Evolutionary conservation across 164 flowering plant species (phyloP), one percentile per base, ranked within the genome.

Genomic region (Dillenia turbinata): DNA sequence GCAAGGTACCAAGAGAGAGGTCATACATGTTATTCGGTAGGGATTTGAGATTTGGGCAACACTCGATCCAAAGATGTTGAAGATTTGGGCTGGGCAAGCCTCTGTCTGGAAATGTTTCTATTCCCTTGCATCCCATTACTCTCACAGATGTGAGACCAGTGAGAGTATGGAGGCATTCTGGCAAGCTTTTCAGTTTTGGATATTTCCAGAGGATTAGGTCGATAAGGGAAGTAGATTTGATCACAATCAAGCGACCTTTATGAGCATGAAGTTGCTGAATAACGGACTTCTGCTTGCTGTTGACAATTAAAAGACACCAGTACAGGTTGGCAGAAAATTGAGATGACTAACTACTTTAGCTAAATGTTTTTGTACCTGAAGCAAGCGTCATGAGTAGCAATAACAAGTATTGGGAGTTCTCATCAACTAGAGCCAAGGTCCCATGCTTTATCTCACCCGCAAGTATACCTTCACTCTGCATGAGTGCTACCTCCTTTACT

Each of bases 401-500:
- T 88, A 43, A 94, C 97, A 71, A 91, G 74, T 40, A 91, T 89
- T 2, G 99, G 96, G 26, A 94, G 70, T 76, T 89, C 72, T 94
- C 97, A 73, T 94, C 99, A 50, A 94, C 97, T 52, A 94, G 69
- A 56, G 99, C 99, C 72, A 94, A 69, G n/a, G 99, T 97, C 52
- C 99, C 99, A 68, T n/a, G n/a, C n/a, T n/a, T n/a, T n/a, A n/a
- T n/a, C n/a, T n/a, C n/a, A n/a, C n/a, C n/a, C n/a, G n/a, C 97
- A 67, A 91, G 90, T 64, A 91, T 88, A 60, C 99, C 99, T 78
- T 94, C 99, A 70, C 96, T 91, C 66, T 94, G 99, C 96, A 91
- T 94, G 44, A 91, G 90, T 43, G 97, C 77, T 16, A 95, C 96
- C 75, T 95, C 99, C 78, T 95, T 95, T 52, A 95, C 97, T 75